phyloP scores from a whole-genome alignment of 2,329 filamentous ascomycete species.

The Aspergillus sp. region DNA sequence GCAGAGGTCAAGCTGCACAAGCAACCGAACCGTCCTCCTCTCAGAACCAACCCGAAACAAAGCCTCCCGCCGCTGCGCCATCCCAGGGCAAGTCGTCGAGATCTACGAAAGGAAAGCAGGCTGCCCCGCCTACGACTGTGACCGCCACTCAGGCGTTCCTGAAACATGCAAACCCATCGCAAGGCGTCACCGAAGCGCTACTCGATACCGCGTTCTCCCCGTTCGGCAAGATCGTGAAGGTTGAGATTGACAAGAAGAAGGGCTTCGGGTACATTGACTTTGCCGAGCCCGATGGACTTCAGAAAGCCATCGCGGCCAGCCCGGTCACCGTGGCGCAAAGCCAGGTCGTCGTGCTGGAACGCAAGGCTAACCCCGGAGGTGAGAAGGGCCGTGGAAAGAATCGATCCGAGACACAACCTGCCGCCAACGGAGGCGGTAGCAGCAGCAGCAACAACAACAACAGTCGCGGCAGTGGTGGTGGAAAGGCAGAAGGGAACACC shows the following conservation, averaged over 20 bases:
- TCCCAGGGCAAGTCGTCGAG: conserved; percentile 24
- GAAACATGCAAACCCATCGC: conserved; percentile 82
- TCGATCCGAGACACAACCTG: conserved; percentile 22
- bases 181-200: conserved; percentile 82
- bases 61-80: conserved; percentile 15
- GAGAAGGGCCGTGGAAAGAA: conserved; percentile 35
- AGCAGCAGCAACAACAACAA: conserved; percentile 4
- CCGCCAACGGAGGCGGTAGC: conserved; percentile 3
- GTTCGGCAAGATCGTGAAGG: conserved; percentile 73
- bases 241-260: conserved; percentile 93
- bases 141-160: conserved; percentile 60
- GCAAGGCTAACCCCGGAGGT: conserved; percentile 35
- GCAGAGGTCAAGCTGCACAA: conserved; percentile 20
- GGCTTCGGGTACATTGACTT: conserved; percentile 95
- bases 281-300: conserved; percentile 67
- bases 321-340: conserved; percentile 81
- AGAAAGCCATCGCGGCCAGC: conserved; percentile 77
- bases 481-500: conserved; percentile 16
- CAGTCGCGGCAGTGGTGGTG: conserved; percentile 8
- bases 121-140: conserved; percentile 20
- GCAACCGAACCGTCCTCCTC: conserved; percentile 23
- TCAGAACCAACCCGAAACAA: conserved; percentile 14
- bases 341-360: conserved; percentile 80
- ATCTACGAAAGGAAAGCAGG: conserved; percentile 29
- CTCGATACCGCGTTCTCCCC: conserved; percentile 71